Base-by-base conservation (phyloP, 495 filamentous ascomycete genomes). In the Aspergillus asperescens region DNA sequence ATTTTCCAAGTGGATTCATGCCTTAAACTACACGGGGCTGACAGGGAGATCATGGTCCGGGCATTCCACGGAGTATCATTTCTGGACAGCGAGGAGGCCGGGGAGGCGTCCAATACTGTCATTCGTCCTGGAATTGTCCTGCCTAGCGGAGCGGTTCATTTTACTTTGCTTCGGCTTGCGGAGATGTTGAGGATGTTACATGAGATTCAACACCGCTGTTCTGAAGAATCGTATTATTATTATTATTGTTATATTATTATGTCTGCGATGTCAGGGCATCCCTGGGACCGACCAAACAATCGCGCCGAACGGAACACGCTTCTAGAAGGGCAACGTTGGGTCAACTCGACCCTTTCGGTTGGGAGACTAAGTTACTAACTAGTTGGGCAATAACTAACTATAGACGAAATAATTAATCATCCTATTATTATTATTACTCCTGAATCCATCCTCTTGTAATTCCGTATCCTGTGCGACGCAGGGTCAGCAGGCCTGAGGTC, bases 21-120 rank as follows among this genome's bases (percentile, higher is more conserved):
- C 46, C 39, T 39, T 45, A 42, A 47, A 47, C 42, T 54, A 54
- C 51, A 54, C 51, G 51, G 51, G 39, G 32, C 25, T 47, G 51
- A 54, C 42, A 47, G 51, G 42, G 13, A 54, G 42, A 54, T 54
- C 51, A 39, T 54, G 51, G 51, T 54, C 51, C 51, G 51, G 42
- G 42, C 41, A 8, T 48, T 20, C 29, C 6, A 38, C 46, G 34
- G 46, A 49, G 32, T 49, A 49, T 38, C 28, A 18, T 48, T 48
- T 29, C 15, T 37, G 29, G 9, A 19, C 19, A 19, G 23, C 16
- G 42, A 45, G 43, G 13, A 32, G 28, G 29, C 29, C 44, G 19
- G 29, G 13, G 44, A 10, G 18, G 13, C 19, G 29, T 32, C 3
- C 5, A 32, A 16, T 35, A n/a, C 32, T 20, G 13, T 40, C 38